phyloP scores from a whole-genome alignment of 2,329 filamentous ascomycete species.

The Colletotrichum sp. region DNA sequence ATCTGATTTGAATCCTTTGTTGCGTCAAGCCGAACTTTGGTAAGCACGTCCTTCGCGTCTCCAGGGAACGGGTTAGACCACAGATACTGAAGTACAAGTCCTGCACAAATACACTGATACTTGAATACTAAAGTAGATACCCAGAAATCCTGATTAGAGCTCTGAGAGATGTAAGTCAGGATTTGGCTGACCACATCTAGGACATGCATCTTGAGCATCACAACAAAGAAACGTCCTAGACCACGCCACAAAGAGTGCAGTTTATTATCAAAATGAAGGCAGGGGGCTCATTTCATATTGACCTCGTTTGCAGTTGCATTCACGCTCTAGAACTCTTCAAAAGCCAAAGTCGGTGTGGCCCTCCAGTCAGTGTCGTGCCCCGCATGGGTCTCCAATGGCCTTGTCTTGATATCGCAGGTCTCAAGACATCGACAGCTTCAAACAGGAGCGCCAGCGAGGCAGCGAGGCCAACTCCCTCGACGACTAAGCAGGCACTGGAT shows the following conservation, averaged over 20 bases:
- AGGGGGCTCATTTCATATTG: neutral
- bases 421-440: neutral
- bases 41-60: neutral
- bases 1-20: rapidly evolving
- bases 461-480: neutral
- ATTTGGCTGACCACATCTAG: neutral
- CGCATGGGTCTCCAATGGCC: neutral
- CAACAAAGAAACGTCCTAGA: neutral
- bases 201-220: neutral
- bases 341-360: neutral
- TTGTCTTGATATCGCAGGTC: neutral
- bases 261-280: neutral
- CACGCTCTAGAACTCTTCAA: neutral
- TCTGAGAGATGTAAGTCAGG: neutral
- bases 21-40: neutral
- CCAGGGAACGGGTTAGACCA: rapidly evolving
- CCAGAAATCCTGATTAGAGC: neutral
- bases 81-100: neutral
- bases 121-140: neutral
- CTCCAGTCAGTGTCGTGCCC: neutral
- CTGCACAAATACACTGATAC: neutral
- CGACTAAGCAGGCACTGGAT: neutral
- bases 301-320: neutral
- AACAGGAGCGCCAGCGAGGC: neutral
- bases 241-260: neutral